Conservation (phyloP, 148 eudicot species). For the Rhododendron simsii region DNA sequence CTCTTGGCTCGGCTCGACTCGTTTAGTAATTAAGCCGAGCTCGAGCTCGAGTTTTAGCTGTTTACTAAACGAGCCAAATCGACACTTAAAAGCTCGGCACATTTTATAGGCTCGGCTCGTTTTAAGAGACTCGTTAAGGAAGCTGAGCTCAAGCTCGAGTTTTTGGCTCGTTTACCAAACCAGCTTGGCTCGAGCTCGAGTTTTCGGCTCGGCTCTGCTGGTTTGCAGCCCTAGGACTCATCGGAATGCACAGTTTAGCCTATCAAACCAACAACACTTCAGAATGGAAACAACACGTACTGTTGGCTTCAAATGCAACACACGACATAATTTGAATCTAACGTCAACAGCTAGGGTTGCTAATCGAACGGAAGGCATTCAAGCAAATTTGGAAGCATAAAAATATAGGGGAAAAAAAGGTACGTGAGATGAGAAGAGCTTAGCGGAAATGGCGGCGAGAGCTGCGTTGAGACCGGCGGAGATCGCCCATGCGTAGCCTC, state of each 20-base stretch:
- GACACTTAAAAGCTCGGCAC: too few relatives aligned
- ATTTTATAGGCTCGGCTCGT: too few relatives aligned
- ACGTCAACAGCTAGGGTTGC: conserved; percentile 11
- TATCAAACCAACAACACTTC: background rate
- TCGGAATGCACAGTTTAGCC: background rate
- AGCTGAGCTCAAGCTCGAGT: too few relatives aligned
- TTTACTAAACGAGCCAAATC: too few relatives aligned
- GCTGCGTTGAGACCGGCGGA: conserved; percentile 85
- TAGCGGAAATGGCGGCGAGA: conserved; percentile 84
- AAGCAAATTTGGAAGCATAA: background rate
- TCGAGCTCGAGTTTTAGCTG: too few relatives aligned
- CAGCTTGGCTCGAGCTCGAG: background rate
- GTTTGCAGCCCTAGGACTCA: background rate
- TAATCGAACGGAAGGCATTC: background rate
- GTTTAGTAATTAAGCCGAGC: background rate
- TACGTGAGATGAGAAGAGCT: conserved; percentile 63
- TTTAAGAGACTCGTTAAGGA: too few relatives aligned
- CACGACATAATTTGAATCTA: background rate
- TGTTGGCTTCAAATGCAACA: background rate
- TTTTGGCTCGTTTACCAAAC: too few relatives aligned
- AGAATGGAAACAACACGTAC: background rate
- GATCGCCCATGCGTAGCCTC: conserved; percentile 81
- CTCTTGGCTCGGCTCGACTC: background rate
- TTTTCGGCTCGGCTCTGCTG: background rate
- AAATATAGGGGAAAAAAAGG: background rate